Conservation (phyloP, 2,329 filamentous ascomycete species). For the Venturia pyrina region DNA sequence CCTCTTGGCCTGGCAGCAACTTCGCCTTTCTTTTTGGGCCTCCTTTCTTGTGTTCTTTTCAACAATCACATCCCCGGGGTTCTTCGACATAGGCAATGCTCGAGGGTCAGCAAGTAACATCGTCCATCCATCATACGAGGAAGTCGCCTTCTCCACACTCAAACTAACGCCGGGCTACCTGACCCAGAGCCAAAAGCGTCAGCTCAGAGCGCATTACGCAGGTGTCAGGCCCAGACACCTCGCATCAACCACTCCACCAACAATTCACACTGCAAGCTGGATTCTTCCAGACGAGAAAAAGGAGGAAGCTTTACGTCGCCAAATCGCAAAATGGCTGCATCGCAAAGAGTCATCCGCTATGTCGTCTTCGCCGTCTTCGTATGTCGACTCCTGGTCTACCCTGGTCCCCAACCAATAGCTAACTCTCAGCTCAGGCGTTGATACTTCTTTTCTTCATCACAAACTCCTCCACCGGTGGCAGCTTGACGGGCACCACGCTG, state of each 20-base stretch:
- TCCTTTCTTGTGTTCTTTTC: not conserved
- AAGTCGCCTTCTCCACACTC: not conserved
- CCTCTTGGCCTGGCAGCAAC: not conserved
- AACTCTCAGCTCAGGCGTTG: slow-evolving; percentile 39
- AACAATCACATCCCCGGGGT: not conserved
- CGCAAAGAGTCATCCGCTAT: slow-evolving; percentile 60
- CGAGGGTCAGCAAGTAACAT: not conserved
- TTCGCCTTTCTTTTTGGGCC: not conserved
- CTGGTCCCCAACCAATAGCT: slow-evolving; percentile 13
- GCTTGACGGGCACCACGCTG: slow-evolving; percentile 22
- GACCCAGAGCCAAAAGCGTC: not conserved
- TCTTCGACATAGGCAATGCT: slow-evolving; percentile 2
- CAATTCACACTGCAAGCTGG: not conserved
- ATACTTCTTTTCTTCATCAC: slow-evolving; percentile 69
- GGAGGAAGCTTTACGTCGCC: slow-evolving; percentile 30
- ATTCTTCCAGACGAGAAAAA: slow-evolving; percentile 8
- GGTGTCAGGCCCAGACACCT: not conserved
- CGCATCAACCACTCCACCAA: not conserved
- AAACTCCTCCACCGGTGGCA: slow-evolving; percentile 24
- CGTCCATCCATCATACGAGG: not conserved
- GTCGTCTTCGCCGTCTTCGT: slow-evolving; percentile 78
- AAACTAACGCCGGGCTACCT: not conserved
- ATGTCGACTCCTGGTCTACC: slow-evolving; percentile 30
- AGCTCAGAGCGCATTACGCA: not conserved
- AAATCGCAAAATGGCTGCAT: slow-evolving; percentile 71